Percentiles rank a stretch among this genome's conserved stretches.
Conservation (phyloP, 345 rosid genomes). For the Moringa oleifera region DNA sequence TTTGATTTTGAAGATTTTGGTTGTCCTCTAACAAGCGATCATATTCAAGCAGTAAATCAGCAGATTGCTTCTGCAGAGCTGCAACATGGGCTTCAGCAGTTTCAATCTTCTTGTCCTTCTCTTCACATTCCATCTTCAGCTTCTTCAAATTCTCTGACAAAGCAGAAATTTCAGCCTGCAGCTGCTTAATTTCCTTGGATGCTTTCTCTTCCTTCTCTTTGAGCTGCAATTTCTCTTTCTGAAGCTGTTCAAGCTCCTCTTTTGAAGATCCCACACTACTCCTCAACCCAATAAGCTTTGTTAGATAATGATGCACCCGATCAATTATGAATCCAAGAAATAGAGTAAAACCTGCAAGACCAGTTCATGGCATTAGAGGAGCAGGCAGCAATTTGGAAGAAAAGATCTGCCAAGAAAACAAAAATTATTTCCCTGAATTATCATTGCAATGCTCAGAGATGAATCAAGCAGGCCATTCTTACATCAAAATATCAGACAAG, state of each 20-base stretch:
- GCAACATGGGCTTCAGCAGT: slow-evolving; percentile 77
- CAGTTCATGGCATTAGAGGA: slow-evolving; percentile 12
- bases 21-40: slow-evolving; percentile 82
- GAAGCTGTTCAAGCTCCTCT: slow-evolving; percentile 58
- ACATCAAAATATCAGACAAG: not conserved
- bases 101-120: slow-evolving; percentile 64
- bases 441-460: not conserved
- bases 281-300: slow-evolving; percentile 57
- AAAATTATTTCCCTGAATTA: slow-evolving; percentile 3
- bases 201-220: slow-evolving; percentile 69
- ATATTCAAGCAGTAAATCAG: slow-evolving; percentile 80
- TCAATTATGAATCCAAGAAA: slow-evolving; percentile 82
- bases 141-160: slow-evolving; percentile 54
- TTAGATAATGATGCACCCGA: slow-evolving; percentile 74
- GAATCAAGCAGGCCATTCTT: not conserved
- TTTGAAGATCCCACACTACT: slow-evolving; percentile 52
- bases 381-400: not conserved
- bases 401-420: not conserved
- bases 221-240: slow-evolving; percentile 46
- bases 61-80: slow-evolving; percentile 79
- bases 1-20: slow-evolving; percentile 74
- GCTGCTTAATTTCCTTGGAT: slow-evolving; percentile 44
- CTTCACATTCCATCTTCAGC: slow-evolving; percentile 56
- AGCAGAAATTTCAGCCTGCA: slow-evolving; percentile 42
- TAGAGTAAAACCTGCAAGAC: slow-evolving; percentile 64